Base-by-base conservation (phyloP, 345 rosid species). In the Barbarea vulgaris region DNA sequence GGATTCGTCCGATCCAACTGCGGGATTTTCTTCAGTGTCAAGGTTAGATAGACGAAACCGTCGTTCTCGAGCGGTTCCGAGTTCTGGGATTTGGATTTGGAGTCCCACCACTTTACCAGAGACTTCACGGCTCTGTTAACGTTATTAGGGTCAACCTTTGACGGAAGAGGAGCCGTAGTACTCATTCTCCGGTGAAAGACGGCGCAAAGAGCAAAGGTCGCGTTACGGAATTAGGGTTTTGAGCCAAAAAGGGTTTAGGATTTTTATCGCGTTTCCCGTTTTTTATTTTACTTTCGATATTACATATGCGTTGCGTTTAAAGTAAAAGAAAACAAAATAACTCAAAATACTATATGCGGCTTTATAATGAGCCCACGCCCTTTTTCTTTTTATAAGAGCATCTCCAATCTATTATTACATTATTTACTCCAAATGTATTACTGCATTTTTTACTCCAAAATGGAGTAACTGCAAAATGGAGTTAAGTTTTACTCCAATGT, bases 1-100 rank as follows among this genome's bases (percentile, higher is more conserved):
- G 97, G 79, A 39, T 83, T 88, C 5, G 70, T 81, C n/a, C 86
- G 88, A 64, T 81, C 70, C 14, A 80, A 52, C 50, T 81, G 86
- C 0, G 88, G 91, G 59, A 79, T 78, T 74, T 86, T 91, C 75
- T 87, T 87, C 28, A 91, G 83, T 39, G 90, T 74, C n/a, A 91
- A 58, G 31, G 84, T 74, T 22, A 91, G 82, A 67, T 88, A 86
- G 1, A 91, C 18, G 67, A 83, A 85, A 22, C 88, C 97, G 50
- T 87, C 94, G 17, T 80, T 73, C 64, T 88, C 89, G 2, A 86
- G 66, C 19, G 75, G 76, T 15, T 86, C 87, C 8, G 90, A 79
- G n/a, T 81, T 87, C 46, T 80, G 79, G 13, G 78, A 7, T 2
- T 76, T 68, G 13, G 81, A 79, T 73, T 80, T 84, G 9, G 87